Evolutionary conservation across 768 basidiomycete genomes (phyloP).

Genomic region (Collybia nuda): DNA sequence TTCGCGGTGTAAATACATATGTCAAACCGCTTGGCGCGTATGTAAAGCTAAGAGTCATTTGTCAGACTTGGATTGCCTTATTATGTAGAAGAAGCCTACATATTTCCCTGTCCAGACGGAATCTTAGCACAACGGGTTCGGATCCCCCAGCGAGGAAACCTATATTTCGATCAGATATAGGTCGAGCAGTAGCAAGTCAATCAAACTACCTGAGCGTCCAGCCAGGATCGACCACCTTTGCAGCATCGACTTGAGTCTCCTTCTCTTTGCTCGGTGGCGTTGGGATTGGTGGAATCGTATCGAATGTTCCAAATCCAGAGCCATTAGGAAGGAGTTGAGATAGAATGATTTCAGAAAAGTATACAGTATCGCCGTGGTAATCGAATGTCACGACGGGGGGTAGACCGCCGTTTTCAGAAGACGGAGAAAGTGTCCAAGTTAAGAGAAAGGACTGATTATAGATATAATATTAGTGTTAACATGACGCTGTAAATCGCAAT

Average conservation of each 20-base stretch:
- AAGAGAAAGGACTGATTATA: conserved; percentile 27
- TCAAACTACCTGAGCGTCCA: conserved; percentile 24
- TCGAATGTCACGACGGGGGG: conserved; percentile 30
- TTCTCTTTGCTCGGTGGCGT: conserved; percentile 6
- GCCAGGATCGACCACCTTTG: conserved; percentile 22
- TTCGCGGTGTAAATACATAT: conserved; percentile 36
- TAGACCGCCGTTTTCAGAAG: conserved; percentile 30
- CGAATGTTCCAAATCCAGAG: conserved; percentile 37
- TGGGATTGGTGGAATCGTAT: conserved; percentile 20
- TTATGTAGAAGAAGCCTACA: conserved; percentile 22
- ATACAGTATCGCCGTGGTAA: conserved; percentile 32
- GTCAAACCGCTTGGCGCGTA: conserved; percentile 19
- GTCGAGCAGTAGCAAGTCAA: background rate
- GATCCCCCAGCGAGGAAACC: conserved; percentile 40
- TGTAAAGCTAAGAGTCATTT: conserved; percentile 16
- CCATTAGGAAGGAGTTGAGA: conserved; percentile 33
- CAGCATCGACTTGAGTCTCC: background rate
- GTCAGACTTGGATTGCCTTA: background rate
- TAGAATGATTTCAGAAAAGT: conserved; percentile 33
- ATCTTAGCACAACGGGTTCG: conserved; percentile 34
- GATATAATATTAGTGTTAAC: too few species aligned
- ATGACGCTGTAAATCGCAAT: too few species aligned
- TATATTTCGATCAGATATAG: conserved; percentile 7
- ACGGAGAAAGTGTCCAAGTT: conserved; percentile 40
- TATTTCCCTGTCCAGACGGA: conserved; percentile 23